Evolutionary conservation across 2,329 filamentous ascomycete species (phyloP).

Genomic region (Stachybotrys elegans): DNA sequence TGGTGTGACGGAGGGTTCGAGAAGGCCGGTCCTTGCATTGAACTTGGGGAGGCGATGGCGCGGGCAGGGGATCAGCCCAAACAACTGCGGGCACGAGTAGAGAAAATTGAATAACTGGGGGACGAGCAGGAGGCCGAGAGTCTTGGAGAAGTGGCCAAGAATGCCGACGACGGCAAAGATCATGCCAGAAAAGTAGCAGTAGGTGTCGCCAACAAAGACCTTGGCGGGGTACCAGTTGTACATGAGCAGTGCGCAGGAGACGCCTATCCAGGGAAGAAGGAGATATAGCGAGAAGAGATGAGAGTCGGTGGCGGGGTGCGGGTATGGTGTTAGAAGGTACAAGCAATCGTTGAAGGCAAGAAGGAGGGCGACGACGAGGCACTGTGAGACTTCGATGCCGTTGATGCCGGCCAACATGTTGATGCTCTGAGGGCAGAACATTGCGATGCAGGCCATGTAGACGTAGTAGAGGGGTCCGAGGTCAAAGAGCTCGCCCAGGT

Average conservation of each 20-base stretch:
- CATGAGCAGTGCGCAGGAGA: slow-evolving; percentile 76
- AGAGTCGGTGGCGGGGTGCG: slow-evolving; percentile 90
- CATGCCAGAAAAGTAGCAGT: slow-evolving; percentile 99
- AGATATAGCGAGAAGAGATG: slow-evolving; percentile 96
- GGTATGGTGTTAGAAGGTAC: slow-evolving; percentile 78
- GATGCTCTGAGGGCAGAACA: slow-evolving; percentile 98
- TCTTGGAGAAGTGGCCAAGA: slow-evolving; percentile 96
- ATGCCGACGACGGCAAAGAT: slow-evolving; percentile 97
- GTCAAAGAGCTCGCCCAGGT: slow-evolving; percentile 80
- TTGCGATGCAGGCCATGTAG: slow-evolving; percentile 95
- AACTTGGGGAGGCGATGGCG: slow-evolving; percentile 87
- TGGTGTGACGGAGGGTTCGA: slow-evolving; percentile 80
- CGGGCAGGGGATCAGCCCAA: slow-evolving; percentile 84
- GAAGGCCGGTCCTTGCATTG: slow-evolving; percentile 75
- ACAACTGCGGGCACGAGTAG: slow-evolving; percentile 89
- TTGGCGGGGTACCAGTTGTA: slow-evolving; percentile 96
- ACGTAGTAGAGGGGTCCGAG: slow-evolving; percentile 82
- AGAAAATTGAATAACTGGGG: slow-evolving; percentile 96
- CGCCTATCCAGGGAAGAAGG: slow-evolving; percentile 87
- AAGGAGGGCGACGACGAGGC: slow-evolving; percentile 79
- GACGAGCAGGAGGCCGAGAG: slow-evolving; percentile 80
- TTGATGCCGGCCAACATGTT: slow-evolving; percentile 99
- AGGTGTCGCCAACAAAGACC: slow-evolving; percentile 97
- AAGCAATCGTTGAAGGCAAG: slow-evolving; percentile 82
- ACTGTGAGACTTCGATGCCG: slow-evolving; percentile 94